Evolutionary conservation across 2,329 filamentous ascomycete genomes (phyloP).

Genomic region (Talaromyces funiculosus): DNA sequence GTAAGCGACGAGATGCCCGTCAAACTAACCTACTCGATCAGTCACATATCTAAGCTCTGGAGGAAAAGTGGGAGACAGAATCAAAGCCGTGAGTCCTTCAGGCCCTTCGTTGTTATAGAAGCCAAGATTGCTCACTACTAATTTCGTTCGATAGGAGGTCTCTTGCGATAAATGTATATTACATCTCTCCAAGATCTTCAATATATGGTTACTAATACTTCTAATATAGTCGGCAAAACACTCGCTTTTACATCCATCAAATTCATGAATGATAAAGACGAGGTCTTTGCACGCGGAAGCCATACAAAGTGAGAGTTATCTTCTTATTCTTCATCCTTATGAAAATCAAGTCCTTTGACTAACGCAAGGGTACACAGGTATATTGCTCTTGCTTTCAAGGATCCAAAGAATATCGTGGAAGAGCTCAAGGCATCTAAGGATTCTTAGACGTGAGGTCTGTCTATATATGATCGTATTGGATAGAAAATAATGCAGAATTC

Average conservation of each 20-base stretch:
- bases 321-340: not conserved
- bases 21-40: slow-evolving; percentile 16
- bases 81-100: slow-evolving; percentile 44
- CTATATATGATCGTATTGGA: not conserved
- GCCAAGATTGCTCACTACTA: slow-evolving; percentile 17
- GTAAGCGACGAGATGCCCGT: not conserved
- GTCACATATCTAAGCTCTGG: slow-evolving; percentile 61
- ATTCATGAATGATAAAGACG: slow-evolving; percentile 55
- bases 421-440: slow-evolving; percentile 43
- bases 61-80: slow-evolving; percentile 56
- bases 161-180: slow-evolving; percentile 59
- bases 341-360: not conserved
- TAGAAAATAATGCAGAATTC: not conserved
- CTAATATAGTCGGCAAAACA: slow-evolving; percentile 54
- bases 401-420: slow-evolving; percentile 56
- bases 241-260: slow-evolving; percentile 58
- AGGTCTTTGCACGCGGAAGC: slow-evolving; percentile 59
- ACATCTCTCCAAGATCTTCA: not conserved
- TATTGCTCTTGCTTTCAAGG: slow-evolving; percentile 56
- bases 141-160: slow-evolving; percentile 42
- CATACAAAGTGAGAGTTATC: slow-evolving; percentile 56
- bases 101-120: not conserved
- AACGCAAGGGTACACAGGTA: slow-evolving; percentile 37
- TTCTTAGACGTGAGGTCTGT: not conserved
- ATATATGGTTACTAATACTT: not conserved